Evolutionary conservation across 108 stramenopile species (phyloP).

Genomic region (Aurantiochytrium sp.): DNA sequence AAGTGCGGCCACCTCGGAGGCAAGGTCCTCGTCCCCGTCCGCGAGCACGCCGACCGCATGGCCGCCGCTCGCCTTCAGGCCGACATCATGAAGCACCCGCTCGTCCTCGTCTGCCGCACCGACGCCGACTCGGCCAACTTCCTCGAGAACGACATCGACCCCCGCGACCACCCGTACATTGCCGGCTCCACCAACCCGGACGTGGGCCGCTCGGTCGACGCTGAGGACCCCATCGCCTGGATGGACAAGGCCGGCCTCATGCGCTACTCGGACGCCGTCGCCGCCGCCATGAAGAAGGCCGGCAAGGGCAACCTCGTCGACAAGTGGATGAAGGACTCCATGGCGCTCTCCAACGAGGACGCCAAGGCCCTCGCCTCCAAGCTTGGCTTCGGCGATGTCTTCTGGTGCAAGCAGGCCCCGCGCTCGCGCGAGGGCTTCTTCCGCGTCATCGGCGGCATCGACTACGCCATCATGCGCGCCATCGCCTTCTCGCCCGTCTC

Average conservation of each 20-base stretch:
- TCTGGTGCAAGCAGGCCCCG: conserved; percentile 88
- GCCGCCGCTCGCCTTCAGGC: conserved; percentile 81
- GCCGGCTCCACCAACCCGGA: conserved; percentile 61
- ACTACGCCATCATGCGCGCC: conserved; percentile 82
- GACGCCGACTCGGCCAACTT: conserved; percentile 95
- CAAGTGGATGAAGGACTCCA: conserved; percentile 28
- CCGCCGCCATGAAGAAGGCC: conserved; percentile 31
- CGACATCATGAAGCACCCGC: conserved; percentile 78
- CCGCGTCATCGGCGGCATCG: conserved; percentile 76
- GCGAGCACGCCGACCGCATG: conserved; percentile 89
- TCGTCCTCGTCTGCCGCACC: conserved; percentile 81
- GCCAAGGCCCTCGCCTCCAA: conserved; percentile 64
- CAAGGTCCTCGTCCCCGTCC: conserved; percentile 84
- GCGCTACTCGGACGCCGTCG: conserved; percentile 49
- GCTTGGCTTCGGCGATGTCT: conserved; percentile 45
- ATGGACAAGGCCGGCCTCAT: conserved; percentile 53
- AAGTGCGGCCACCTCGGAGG: conserved; percentile 95
- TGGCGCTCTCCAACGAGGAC: conserved; percentile 38
- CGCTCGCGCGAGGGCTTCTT: conserved; percentile 92
- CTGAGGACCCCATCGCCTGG: conserved; percentile 64
- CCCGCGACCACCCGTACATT: conserved; percentile 92
- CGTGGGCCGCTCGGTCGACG: background rate
- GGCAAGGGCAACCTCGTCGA: conserved; percentile 33
- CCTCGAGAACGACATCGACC: conserved; percentile 85
- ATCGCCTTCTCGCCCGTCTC: conserved; percentile 80